phyloP scores from a whole-genome alignment of 768 basidiomycete species.

The Kwoniella heveanensis region DNA sequence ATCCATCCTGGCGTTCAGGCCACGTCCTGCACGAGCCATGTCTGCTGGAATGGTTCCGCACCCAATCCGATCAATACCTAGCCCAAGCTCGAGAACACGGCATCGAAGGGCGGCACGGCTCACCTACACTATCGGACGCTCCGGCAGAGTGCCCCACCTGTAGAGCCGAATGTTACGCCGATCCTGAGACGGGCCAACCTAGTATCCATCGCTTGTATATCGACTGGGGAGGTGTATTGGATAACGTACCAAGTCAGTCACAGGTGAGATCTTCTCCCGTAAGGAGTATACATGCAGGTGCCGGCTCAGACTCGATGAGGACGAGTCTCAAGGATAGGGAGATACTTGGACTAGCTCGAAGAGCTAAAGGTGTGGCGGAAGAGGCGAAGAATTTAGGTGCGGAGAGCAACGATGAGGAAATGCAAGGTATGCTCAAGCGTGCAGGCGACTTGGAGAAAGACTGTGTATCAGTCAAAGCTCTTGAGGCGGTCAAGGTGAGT shows the following conservation, averaged over 20 bases:
- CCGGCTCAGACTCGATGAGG: background rate
- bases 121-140: slow-evolving; percentile 31
- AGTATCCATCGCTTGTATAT: slow-evolving; percentile 38
- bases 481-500: slow-evolving; percentile 36
- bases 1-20: slow-evolving; percentile 24
- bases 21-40: slow-evolving; percentile 47
- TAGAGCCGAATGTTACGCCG: slow-evolving; percentile 38
- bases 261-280: background rate
- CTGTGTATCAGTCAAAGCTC: slow-evolving; percentile 27
- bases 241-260: background rate
- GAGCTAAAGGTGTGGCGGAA: slow-evolving; percentile 33
- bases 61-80: slow-evolving; percentile 31
- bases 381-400: slow-evolving; percentile 24
- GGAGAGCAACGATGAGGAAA: slow-evolving; percentile 27
- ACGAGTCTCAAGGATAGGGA: slow-evolving; percentile 24
- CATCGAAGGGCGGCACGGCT: slow-evolving; percentile 13
- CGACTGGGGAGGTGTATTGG: slow-evolving; percentile 23
- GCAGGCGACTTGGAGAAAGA: slow-evolving; percentile 31
- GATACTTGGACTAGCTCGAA: slow-evolving; percentile 32
- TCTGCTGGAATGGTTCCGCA: slow-evolving; percentile 35
- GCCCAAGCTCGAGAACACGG: slow-evolving; percentile 25
- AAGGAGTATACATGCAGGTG: background rate
- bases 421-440: slow-evolving; percentile 25
- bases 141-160: slow-evolving; percentile 41
- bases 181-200: slow-evolving; percentile 40